Base-by-base conservation (phyloP, 2,329 filamentous ascomycete species). In the Helotiales sp. region DNA sequence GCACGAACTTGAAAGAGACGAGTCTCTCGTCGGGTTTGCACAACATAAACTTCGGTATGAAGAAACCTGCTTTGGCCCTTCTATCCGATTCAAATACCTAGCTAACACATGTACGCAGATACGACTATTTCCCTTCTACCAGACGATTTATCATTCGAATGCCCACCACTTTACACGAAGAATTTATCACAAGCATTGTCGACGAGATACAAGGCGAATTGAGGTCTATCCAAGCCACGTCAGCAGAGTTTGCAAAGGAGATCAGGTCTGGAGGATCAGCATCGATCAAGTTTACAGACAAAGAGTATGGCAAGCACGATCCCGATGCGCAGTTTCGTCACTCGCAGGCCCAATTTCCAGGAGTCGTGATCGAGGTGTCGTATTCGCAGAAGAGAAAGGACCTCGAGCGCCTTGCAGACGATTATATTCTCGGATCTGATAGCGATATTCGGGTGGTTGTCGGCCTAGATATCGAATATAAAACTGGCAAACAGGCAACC, bases 401-500 rank as follows among this genome's bases (percentile, higher is more conserved):
- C 24, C 63, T 79, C 49, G 58, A 63, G 13, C 26, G 65, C 55
- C 68, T 79, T 55, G 77, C 76, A 1, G 76, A 78, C 40, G 73
- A 75, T 66, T 78, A 78, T 65, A 75, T 78, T 54, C 66, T 78
- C 26, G 73, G 74, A 50, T 72, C 69, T 26, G 62, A 74, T 61
- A 67, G 72, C 49, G 67, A 68, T 66, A 76, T 78, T 45, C 67
- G 73, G n/a, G 74, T 74, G 28, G 74, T 78, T 26, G 62, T 78
- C 6, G 77, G 77, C 40, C 49, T 79, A 34, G 76, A 78, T 65
- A 73, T 78, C 37, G 74, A 75, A 58, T 78, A 78, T 64, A 71
- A 67, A 65, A n/a, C n/a, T n/a, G n/a, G n/a, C n/a, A n/a, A n/a
- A n/a, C n/a, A n/a, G n/a, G n/a, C n/a, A n/a, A n/a, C n/a, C n/a